Evolutionary conservation across 2,329 filamentous ascomycete genomes (phyloP).

Genomic region (Alternaria incomplexa): DNA sequence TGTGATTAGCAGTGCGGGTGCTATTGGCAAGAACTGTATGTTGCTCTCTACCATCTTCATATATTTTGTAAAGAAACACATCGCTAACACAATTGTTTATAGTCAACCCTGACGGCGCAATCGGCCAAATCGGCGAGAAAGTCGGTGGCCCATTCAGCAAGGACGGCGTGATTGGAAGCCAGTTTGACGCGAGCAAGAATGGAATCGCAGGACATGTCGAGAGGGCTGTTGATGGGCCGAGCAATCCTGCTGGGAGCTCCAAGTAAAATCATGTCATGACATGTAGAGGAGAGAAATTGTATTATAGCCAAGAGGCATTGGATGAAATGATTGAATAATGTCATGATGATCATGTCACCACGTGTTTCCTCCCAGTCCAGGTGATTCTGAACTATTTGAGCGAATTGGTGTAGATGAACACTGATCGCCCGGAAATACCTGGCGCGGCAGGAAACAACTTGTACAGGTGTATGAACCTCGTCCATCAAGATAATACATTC

Average conservation of each 20-base stretch:
- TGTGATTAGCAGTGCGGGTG: slow-evolving; percentile 57
- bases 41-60: background rate
- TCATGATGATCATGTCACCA: background rate
- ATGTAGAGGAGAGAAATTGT: background rate
- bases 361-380: background rate
- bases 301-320: slow-evolving; percentile 11
- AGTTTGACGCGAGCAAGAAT: slow-evolving; percentile 61
- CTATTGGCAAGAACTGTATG: slow-evolving; percentile 59
- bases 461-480: background rate
- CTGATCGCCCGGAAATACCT: too few species aligned
- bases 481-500: background rate
- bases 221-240: slow-evolving; percentile 51
- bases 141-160: slow-evolving; percentile 55
- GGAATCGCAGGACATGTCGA: slow-evolving; percentile 62
- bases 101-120: slow-evolving; percentile 55
- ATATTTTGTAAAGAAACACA: too few species aligned
- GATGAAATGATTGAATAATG: background rate
- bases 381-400: background rate
- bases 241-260: slow-evolving; percentile 42
- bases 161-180: slow-evolving; percentile 61
- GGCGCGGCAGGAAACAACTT: background rate
- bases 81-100: too few species aligned
- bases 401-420: background rate
- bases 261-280: slow-evolving; percentile 15
- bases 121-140: slow-evolving; percentile 59